Evolutionary conservation across 2,329 filamentous ascomycete genomes (phyloP), one percentile per base, ranked within the genome.

Genomic region (Diplocarpon rosae): DNA sequence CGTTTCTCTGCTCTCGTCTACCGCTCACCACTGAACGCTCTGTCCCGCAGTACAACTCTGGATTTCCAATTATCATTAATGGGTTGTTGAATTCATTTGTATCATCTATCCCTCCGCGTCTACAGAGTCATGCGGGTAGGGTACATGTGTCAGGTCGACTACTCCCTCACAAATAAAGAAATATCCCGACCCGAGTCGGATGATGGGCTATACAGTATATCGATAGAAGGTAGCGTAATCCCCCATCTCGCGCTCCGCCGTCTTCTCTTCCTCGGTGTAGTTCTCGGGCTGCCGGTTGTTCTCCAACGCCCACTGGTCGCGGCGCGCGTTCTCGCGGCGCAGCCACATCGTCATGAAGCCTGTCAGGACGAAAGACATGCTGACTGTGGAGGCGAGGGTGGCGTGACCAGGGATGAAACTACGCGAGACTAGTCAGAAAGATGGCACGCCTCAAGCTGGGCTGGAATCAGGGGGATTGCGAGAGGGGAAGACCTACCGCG

Each of bases 401-500:
- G 41, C 41, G 30, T 47, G 37, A 11, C 45, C 41, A 9, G 45
- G 41, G 14, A 47, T 44, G 37, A 47, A 47, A 27, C 45, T 47
- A 29, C 20, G 11, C 7, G 8, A 20, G 9, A 16, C 17, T 39
- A 13, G 16, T 14, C 20, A n/a, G 10, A 11, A 4, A 4, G 1
- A 24, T 20, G 3, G 10, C 34, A 2, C 20, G 3, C 20, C 20
- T 3, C 20, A 24, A 24, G 20, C 20, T 24, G 20, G 20, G 7
- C 3, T 4, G 20, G 20, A 7, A 24, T 24, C 20, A 24, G 4
- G 20, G 20, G 20, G 20, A 24, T 7, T 7, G 20, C 20, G 32
- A n/a, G 9, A 31, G 8, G 28, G 50, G n/a, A 13, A 11, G 30
- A 32, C 36, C 14, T 49, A 55, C 52, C 52, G 42, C 9, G 52